Conservation (phyloP, 225 moss, liverwort and hornwort species). For the Antitrichia curtipendula region DNA sequence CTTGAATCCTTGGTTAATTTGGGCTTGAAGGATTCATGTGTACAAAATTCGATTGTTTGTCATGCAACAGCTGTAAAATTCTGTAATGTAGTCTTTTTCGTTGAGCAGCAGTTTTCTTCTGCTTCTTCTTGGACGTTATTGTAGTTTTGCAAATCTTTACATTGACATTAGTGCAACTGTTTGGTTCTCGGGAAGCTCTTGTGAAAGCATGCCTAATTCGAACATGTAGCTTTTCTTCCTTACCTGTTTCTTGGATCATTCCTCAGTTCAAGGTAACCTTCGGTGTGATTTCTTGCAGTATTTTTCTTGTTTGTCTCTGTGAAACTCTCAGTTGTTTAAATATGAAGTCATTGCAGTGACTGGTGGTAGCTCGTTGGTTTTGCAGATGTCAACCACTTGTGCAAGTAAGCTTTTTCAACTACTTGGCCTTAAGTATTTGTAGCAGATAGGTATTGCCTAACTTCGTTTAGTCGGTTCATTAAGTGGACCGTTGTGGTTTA, state of each 20-base stretch:
- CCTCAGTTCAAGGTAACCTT: background rate
- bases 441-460: background rate
- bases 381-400: constrained; percentile 19
- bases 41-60: background rate
- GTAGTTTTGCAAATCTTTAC: background rate
- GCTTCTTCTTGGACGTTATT: background rate
- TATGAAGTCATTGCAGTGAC: background rate
- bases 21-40: background rate
- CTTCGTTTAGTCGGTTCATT: background rate
- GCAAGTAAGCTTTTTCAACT: constrained; percentile 12
- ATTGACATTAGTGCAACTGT: background rate
- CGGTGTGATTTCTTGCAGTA: background rate
- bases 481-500: background rate
- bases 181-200: background rate
- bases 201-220: background rate
- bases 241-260: background rate
- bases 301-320: background rate
- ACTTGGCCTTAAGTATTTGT: background rate
- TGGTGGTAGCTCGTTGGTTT: background rate
- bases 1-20: background rate
- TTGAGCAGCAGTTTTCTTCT: background rate
- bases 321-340: background rate
- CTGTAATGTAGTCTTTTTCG: background rate
- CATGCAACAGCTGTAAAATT: background rate
- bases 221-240: background rate